Evolutionary conservation across 2,329 filamentous ascomycete species (phyloP), one percentile per base, ranked within the genome.

Genomic region (Cytospora piceae): DNA sequence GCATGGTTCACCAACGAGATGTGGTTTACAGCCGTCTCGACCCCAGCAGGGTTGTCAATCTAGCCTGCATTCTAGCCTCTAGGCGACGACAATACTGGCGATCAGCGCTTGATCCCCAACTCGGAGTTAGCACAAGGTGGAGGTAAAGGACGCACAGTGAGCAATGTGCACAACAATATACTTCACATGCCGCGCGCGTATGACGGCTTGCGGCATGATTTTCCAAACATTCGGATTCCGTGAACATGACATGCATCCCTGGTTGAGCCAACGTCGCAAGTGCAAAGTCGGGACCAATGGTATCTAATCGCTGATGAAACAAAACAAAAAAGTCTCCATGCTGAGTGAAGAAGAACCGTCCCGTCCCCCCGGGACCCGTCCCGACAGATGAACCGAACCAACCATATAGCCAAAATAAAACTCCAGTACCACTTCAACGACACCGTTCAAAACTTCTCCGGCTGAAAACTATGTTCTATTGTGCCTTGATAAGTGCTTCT

Each of bases 21-120:
- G 2, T 46, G 53, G 1, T 24, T 51, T 15, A 14, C 34, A 20
- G 51, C 59, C 20, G 51, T 55, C 29, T 20, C 37, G 31, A 39
- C 42, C 27, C 27, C 27, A 29, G 27, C 27, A 29, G 49, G 54
- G 54, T 24, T 11, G 54, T 58, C 31, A 63, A 46, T 24, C 24
- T 58, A 15, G 53, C 42, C 52, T 59, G 62, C 8, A 34, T 49
- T 51, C 42, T 29, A 49, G 60, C 60, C 52, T n/a, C 52, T 62
- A 14, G 52, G 20, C 5, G 52, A 62, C n/a, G 52, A 56, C 1
- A 31, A 29, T 37, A 37, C 52, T 42, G n/a, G 37, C 9, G 60
- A 56, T 3, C 52, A 62, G 32, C 55, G 17, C 37, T 53, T 20
- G 37, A 27, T 2, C 17, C 49, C 17, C n/a, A 51, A 34, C 37